Base-by-base conservation (phyloP, 306 rosid genomes). In the Hippophae tibetana region DNA sequence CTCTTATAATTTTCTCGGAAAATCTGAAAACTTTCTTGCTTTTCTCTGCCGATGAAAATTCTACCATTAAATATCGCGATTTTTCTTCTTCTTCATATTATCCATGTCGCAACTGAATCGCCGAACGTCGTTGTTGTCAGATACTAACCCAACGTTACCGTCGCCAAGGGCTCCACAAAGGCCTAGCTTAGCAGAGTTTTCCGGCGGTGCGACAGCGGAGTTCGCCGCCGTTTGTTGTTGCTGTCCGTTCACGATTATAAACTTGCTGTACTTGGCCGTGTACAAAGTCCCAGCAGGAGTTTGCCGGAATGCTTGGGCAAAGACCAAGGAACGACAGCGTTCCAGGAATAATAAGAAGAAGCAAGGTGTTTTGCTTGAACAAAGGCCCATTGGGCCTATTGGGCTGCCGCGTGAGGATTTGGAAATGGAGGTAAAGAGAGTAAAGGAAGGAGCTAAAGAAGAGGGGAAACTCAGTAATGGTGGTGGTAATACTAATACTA, bases 221-320 rank as follows among this genome's bases (percentile, higher is more conserved):
- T 87, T 96, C 64, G 72, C 96, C 11, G 95, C 89, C 4, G 76
- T 90, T 7, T 83, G 84, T 38, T 90, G 98, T 51, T 90, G 97
- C 67, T 83, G 72, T 52, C 98, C 96, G 2, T 87, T 78, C 74
- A 42, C 81, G 18, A 46, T 87, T 31, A 27, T 90, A 69, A 61
- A 90, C 58, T 43, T 85, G 10, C 48, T 80, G 7, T 57, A 83
- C 7, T 58, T 87, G 25, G 76, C 82, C 0, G 47, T 83, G 1
- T 87, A 83, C 74, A 81, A 59, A 57, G 69, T 85, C 5, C 96
- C 97, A 0, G 58, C 50, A 1, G 79, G 80, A 1, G 65, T 90
- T 1, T 75, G 80, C 41, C 72, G 42, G 41, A 85, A 78, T 63
- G 89, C 81, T 0, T 71, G 72, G 54, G 82, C 78, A 1, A 57